Evolutionary conservation across 257 asterid genomes (phyloP).

Genomic region (Echium plantagineum): DNA sequence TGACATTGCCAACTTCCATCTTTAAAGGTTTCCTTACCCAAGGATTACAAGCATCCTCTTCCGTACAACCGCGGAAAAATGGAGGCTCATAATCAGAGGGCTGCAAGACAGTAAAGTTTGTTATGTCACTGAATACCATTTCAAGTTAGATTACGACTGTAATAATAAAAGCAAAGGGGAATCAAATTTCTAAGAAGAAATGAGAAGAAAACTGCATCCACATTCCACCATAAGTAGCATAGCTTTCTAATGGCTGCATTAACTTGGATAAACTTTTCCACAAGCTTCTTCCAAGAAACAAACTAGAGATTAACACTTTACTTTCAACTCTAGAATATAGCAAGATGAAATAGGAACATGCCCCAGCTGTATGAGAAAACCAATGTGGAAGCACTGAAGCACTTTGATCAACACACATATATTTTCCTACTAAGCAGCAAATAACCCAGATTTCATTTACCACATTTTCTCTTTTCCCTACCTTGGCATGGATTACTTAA

Average conservation of each 20-base stretch:
- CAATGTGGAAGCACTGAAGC: background rate
- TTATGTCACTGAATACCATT: background rate
- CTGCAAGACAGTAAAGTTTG: slow-evolving; percentile 39
- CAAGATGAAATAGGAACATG: background rate
- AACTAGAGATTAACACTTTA: background rate
- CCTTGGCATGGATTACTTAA: slow-evolving; percentile 1
- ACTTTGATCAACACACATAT: background rate
- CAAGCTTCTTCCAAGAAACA: background rate
- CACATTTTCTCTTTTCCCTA: background rate
- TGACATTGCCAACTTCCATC: slow-evolving; percentile 85
- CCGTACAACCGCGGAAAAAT: slow-evolving; percentile 77
- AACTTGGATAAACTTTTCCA: background rate
- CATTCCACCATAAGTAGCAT: too few relatives aligned
- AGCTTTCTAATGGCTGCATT: background rate
- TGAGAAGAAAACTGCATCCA: background rate
- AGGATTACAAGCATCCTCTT: slow-evolving; percentile 66
- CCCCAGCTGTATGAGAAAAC: background rate
- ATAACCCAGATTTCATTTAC: background rate
- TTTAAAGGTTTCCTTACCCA: slow-evolving; percentile 77
- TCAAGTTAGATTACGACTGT: background rate
- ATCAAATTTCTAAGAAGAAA: background rate
- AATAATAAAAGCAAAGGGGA: background rate
- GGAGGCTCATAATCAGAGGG: slow-evolving; percentile 96
- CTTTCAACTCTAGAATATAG: background rate
- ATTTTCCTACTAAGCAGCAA: background rate